A percentile compares a stretch with the other conserved stretches of the same genome.
Evolutionary conservation across 2,329 filamentous ascomycete species (phyloP).

Genomic region (Fusarium staphyleae): DNA sequence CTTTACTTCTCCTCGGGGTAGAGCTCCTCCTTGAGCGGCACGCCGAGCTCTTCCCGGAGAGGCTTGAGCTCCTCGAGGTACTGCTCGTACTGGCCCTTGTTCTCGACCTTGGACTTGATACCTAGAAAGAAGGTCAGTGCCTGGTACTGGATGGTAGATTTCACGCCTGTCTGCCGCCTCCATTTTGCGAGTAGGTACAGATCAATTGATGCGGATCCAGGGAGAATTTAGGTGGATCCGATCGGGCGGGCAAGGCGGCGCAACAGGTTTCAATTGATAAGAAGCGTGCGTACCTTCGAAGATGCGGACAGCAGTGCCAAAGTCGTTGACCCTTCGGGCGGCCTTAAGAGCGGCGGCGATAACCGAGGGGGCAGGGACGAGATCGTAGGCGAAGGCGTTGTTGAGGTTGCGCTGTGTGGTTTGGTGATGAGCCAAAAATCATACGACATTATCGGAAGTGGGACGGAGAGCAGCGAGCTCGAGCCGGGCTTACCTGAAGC

Average conservation of each 20-base stretch:
- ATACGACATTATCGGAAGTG: constrained; percentile 42
- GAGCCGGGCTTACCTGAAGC: constrained; percentile 77
- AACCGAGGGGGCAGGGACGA: constrained; percentile 92
- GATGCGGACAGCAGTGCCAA: constrained; percentile 95
- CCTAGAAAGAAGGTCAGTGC: constrained; percentile 59
- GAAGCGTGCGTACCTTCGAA: constrained; percentile 85
- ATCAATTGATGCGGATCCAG: constrained; percentile 20
- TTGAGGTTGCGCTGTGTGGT: constrained; percentile 83
- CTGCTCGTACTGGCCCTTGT: constrained; percentile 95
- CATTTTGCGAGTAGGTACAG: constrained; percentile 3
- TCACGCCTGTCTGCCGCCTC: constrained; percentile 3
- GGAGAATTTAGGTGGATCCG: neutral
- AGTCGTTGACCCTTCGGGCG: constrained; percentile 96
- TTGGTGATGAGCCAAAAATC: constrained; percentile 42
- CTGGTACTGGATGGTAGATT: neutral
- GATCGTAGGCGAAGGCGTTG: constrained; percentile 99
- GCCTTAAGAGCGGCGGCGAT: constrained; percentile 91
- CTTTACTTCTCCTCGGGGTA: constrained; percentile 72
- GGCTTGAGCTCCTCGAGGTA: constrained; percentile 93
- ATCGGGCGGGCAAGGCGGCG: constrained; percentile 18
- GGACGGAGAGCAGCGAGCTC: constrained; percentile 32
- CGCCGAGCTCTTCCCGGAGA: constrained; percentile 90
- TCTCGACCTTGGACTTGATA: constrained; percentile 99
- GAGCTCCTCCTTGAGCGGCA: constrained; percentile 89
- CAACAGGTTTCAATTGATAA: constrained; percentile 24